Evolutionary conservation across 208 protist genomes (phyloP).

Genomic region (Crithidia bombi): DNA sequence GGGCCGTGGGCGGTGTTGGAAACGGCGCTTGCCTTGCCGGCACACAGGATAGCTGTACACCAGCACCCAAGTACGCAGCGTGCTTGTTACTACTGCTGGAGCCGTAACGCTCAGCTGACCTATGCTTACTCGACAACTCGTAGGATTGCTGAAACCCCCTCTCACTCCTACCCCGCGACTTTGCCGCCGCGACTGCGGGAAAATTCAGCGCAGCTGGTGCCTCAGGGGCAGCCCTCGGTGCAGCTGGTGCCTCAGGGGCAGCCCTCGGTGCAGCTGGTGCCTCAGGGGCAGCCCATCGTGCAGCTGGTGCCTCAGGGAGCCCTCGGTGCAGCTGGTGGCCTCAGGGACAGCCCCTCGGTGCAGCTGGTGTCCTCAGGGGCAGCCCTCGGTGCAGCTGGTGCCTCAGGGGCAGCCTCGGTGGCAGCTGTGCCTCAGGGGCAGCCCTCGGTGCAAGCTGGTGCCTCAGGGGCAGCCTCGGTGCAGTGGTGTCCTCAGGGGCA

Average conservation of each 20-base stretch:
- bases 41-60: too few relatives aligned
- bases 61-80: background rate
- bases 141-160: background rate
- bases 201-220: conserved; percentile 20
- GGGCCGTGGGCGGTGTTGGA: background rate
- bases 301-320: conserved; percentile 10
- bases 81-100: background rate
- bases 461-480: conserved; percentile 13
- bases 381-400: conserved; percentile 27
- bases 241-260: conserved; percentile 9
- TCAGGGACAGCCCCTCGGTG: conserved; percentile 6
- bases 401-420: conserved; percentile 24
- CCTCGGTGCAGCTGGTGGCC: conserved; percentile 13
- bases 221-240: background rate
- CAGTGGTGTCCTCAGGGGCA: conserved; percentile 8
- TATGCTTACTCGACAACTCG: background rate
- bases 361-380: conserved; percentile 13
- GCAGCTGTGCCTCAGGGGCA: conserved; percentile 12
- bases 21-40: conserved; percentile 1
- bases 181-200: conserved; percentile 15
- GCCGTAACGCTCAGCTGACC: background rate
- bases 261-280: conserved; percentile 15
- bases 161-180: background rate
- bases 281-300: background rate
- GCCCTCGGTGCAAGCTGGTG: conserved; percentile 9